Conservation (phyloP, 441 rosid species). For the Erysimum cheiri region DNA sequence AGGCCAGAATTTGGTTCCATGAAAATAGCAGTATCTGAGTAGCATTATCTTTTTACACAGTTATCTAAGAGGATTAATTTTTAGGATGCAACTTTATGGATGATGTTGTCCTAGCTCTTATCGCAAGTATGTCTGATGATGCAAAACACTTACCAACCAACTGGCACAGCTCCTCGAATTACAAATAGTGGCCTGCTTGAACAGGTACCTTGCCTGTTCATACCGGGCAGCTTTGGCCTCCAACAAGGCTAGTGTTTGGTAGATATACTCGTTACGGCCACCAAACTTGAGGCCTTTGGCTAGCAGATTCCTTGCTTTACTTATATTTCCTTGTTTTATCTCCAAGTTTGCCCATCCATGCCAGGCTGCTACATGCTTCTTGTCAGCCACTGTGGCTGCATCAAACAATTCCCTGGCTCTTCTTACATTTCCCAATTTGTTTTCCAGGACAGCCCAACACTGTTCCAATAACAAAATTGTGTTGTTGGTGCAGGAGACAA, state of each 20-base stretch:
- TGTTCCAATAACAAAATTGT: conserved; percentile 47
- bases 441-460: conserved; percentile 99
- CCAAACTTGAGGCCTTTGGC: conserved; percentile 84
- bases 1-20: not conserved
- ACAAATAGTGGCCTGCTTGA: conserved; percentile 82
- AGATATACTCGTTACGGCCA: conserved; percentile 89
- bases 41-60: not conserved
- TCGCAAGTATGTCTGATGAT: conserved; percentile 21
- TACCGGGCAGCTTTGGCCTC: conserved; percentile 80
- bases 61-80: not conserved
- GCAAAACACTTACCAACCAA: conserved; percentile 86
- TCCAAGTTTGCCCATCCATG: conserved; percentile 99
- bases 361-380: conserved; percentile 92
- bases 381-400: conserved; percentile 96
- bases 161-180: conserved; percentile 95
- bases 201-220: conserved; percentile 81
- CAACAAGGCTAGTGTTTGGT: conserved; percentile 84
- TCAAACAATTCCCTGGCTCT: conserved; percentile 91
- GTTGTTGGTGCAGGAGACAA: not conserved
- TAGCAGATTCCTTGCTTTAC: conserved; percentile 91
- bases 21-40: not conserved
- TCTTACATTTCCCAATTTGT: conserved; percentile 76
- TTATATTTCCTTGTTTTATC: conserved; percentile 86
- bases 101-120: conserved; percentile 11
- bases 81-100: not conserved